Conservation (phyloP, 2,329 filamentous ascomycete species). For the Alternaria postmessia region DNA sequence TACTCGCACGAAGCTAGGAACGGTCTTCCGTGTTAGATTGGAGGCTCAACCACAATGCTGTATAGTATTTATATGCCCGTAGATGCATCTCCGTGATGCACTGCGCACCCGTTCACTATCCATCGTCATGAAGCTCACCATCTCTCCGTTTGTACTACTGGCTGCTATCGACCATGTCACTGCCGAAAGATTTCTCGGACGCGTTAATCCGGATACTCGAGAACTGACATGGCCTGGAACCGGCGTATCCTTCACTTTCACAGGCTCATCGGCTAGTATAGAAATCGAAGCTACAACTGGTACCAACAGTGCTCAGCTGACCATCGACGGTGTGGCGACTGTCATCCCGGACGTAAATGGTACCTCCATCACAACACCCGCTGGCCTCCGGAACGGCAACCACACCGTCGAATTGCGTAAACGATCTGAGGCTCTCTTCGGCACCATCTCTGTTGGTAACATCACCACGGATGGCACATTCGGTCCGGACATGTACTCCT, state of each 20-base stretch:
- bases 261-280: slow-evolving; percentile 52
- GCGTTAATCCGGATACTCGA: slow-evolving; percentile 54
- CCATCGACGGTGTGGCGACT: slow-evolving; percentile 41
- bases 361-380: slow-evolving; percentile 42
- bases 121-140: background rate
- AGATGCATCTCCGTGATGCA: background rate
- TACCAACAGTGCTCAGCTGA: slow-evolving; percentile 46
- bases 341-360: slow-evolving; percentile 41
- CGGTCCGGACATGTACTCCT: slow-evolving; percentile 24
- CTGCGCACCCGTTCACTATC: background rate
- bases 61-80: background rate
- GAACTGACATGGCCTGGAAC: slow-evolving; percentile 58
- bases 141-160: slow-evolving; percentile 2
- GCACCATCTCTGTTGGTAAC: slow-evolving; percentile 44
- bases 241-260: slow-evolving; percentile 54
- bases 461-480: slow-evolving; percentile 42
- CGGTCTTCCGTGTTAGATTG: background rate
- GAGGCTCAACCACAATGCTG: background rate
- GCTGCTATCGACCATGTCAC: slow-evolving; percentile 5
- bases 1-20: background rate
- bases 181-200: slow-evolving; percentile 40
- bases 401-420: slow-evolving; percentile 53
- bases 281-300: slow-evolving; percentile 42
- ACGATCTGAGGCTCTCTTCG: slow-evolving; percentile 49
- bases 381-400: slow-evolving; percentile 39